Base-by-base conservation (phyloP, 2,329 filamentous ascomycete genomes). In the Fusarium multiceps region DNA sequence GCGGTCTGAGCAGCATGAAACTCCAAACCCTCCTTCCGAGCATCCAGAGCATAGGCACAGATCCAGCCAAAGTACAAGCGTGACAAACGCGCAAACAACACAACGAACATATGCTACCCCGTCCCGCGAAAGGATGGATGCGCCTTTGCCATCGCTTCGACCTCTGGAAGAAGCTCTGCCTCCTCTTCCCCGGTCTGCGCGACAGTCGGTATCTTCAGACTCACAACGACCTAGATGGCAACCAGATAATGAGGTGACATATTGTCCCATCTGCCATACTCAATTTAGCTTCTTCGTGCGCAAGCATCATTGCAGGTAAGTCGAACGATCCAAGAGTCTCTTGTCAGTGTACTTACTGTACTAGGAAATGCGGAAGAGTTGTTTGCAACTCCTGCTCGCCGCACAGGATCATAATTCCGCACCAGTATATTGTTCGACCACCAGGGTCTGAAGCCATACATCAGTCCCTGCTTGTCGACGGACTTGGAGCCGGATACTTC, bases 341-440 rank as follows among this genome's bases (percentile, higher is more conserved):
- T 34, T 50, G 40, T 18, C 20, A n/a, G 16, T 21, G 43, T 53
- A 55, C 72, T 75, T 47, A 76, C 47, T 16, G n/a, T 16, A 21
- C 21, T 49, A 92, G 90, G 72, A 98, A 97, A 87, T 98, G 95
- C 78, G 95, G 95, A 47, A 86, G 94, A 66, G 94, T 98, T 11
- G 95, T 98, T 25, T 98, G 95, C 80, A 90, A 90, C 61, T 86
- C 89, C 21, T 98, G 95, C 82, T 98, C 95, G 4, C 95, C 95
- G 6, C 95, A 98, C 79, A 89, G 94, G 66, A 98, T 98, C 77
- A 97, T 93, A 6, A 98, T 98, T 68, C 95, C 95, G 2, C 88
- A 94, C 70, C 93, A 96, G 77, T 98, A 93, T 78, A 97, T 98
- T 70, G 94, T 98, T 27, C 91, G 91, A 49, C 92, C 93, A 5